Base-by-base conservation (phyloP, 2,329 filamentous ascomycete genomes). In the Ascosphaera apis region DNA sequence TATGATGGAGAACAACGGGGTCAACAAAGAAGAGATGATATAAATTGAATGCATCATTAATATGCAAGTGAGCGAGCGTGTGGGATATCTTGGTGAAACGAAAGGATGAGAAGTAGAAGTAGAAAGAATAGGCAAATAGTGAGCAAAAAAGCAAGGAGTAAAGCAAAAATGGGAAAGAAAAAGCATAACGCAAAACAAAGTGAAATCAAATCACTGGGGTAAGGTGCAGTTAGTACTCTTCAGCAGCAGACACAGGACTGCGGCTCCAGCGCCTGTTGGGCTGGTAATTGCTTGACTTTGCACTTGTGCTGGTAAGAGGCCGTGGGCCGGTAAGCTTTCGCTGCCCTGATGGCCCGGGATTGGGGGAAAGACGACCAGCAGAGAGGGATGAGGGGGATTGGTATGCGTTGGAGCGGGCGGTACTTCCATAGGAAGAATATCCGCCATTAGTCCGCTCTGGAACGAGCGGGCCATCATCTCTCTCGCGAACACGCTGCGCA, bases 391-490 rank as follows among this genome's bases (percentile, higher is more conserved):
- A n/a, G 23, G 27, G 33, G 7, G 23, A 38, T 21, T 17, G 15
- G 19, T 19, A 36, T 28, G 13, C 30, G 28, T 36, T 18, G 31
- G 33, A 15, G 30, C n/a, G 11, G 23, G 19, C 17, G 6, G 31
- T 31, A 19, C 13, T 27, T 15, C 17, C 35, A 38, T 25, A 35
- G n/a, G 16, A 47, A 47, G 31, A 6, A 15, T 17, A 32, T 15
- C 43, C 50, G 41, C 53, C 63, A 17, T 53, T 51, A 6, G 58
- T 53, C 25, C 59, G 56, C 33, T 62, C 60, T 11, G 70, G 69
- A 15, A 75, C 54, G 33, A 75, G 53, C 4, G 70, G 69, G 0
- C 67, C 69, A 15, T 69, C 63, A 38, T 72, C 66, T 38, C 55
- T 56, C 39, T 66, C 50, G 46, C 68, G 68, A 12, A 64, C 60